A percentile compares a stretch with the other conserved stretches of the same genome.
These are phyloP conservation scores for Vaccinium corymbosum DNA, from an alignment of 148 eudicot species.

Conservation along the genomic window DNA sequence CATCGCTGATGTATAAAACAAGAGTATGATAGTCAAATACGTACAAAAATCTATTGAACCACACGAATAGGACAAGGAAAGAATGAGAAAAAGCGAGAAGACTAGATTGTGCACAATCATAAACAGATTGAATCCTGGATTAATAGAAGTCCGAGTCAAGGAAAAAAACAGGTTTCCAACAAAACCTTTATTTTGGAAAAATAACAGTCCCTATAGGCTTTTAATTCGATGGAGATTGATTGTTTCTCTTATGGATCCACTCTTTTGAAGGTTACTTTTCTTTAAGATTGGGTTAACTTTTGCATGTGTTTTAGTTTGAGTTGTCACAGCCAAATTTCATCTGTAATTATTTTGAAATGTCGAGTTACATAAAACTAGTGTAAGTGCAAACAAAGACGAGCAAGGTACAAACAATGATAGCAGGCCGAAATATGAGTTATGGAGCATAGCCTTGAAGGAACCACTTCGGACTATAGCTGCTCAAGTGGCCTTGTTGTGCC, in stretches of 20 bases:
- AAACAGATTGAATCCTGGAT: background rate
- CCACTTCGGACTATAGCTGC: background rate
- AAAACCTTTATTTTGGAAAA: background rate
- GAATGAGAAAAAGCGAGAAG: background rate
- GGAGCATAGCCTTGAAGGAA: background rate
- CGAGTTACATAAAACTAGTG: background rate
- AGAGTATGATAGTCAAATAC: slow-evolving; percentile 6
- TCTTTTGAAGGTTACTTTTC: background rate
- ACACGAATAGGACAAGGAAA: background rate
- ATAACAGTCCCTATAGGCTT: background rate
- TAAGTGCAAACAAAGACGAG: background rate
- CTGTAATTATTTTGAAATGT: background rate
- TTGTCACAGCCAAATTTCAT: background rate
- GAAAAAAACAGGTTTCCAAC: background rate
- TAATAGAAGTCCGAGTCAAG: background rate
- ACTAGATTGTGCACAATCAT: background rate
- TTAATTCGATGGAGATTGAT: background rate
- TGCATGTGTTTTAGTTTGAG: background rate
- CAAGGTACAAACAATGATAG: background rate
- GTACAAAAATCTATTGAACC: background rate
- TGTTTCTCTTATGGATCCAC: background rate
- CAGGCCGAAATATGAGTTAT: background rate
- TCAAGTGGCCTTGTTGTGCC: background rate
- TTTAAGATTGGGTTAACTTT: background rate
- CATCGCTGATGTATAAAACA: slow-evolving; percentile 55